These are phyloP conservation scores for Coniophora puteana DNA, from an alignment of 1,284 basidiomycete genomes.

Conservation along the genomic window DNA sequence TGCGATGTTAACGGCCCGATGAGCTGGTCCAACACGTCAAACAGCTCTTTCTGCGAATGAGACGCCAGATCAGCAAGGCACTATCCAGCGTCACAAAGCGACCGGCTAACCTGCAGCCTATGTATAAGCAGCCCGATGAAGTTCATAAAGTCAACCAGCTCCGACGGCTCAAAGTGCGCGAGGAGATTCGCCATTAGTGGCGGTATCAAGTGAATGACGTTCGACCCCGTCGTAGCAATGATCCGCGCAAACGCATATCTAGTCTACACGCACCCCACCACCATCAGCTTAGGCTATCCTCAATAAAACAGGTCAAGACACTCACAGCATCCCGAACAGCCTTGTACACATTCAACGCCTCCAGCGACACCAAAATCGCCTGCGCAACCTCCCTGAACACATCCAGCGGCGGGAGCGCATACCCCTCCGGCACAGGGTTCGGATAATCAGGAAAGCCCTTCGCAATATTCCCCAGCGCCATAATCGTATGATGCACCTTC, in stretches of 20 bases:
- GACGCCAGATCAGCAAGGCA: slow-evolving; percentile 8
- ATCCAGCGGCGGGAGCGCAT: slow-evolving; percentile 72
- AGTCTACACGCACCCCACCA: slow-evolving; percentile 48
- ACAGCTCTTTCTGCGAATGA: slow-evolving; percentile 66
- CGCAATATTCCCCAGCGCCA: slow-evolving; percentile 92
- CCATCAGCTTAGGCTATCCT: slow-evolving; percentile 11
- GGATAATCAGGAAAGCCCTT: slow-evolving; percentile 96
- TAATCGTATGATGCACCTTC: slow-evolving; percentile 92
- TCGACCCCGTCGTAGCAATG: slow-evolving; percentile 84
- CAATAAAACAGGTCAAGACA: slow-evolving; percentile 11
- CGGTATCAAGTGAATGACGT: slow-evolving; percentile 79
- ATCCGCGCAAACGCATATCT: slow-evolving; percentile 94
- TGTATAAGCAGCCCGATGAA: slow-evolving; percentile 92
- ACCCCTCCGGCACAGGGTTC: slow-evolving; percentile 59
- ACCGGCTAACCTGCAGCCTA: slow-evolving; percentile 75
- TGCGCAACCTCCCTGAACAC: slow-evolving; percentile 89
- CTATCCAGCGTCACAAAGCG: neutral
- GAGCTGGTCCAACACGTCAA: slow-evolving; percentile 86
- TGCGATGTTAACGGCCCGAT: slow-evolving; percentile 85
- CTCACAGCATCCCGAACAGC: slow-evolving; percentile 91
- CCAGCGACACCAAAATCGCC: slow-evolving; percentile 84
- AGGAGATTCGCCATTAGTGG: slow-evolving; percentile 87
- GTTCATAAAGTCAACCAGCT: slow-evolving; percentile 93
- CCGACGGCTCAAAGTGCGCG: slow-evolving; percentile 87
- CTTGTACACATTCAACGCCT: slow-evolving; percentile 85